Base-by-base conservation (phyloP, 306 rosid genomes). In the Casuarina equisetifolia region DNA sequence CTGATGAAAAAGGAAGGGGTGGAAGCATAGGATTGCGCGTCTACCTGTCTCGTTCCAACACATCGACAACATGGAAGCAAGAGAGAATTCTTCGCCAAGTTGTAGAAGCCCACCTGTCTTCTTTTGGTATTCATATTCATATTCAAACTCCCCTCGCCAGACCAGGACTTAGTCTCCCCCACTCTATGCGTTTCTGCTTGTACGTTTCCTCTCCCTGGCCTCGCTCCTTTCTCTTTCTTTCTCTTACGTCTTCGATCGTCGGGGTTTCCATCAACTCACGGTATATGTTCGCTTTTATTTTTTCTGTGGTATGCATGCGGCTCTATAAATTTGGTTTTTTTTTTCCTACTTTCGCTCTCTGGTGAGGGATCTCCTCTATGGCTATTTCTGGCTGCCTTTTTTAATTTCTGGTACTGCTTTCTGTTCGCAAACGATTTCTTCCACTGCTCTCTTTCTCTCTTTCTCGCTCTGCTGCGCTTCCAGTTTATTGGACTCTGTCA, bases 1-100 rank as follows among this genome's bases (percentile, higher is more conserved):
- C 49, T 0, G 0, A 12, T 1, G 5, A 3, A 7, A 20, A 10
- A 6, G 38, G 3, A 2, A 15, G 3, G 11, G 38, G 4, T 17
- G 11, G 66, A 19, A 55, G 3, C 0, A 13, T 38, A 69, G 83
- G 79, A 43, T 9, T 80, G 36, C 59, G 39, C 63, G 1, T 36
- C 3, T 13, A 51, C 69, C 20, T 50, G 38, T 59, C 15, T 61
- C 42, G 19, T 25, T 78, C 67, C 55, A 50, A 66, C 70, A 57
- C 59, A 57, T 46, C 51, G 77, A 78, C 80, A 55, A 78, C 77
- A 87, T 77, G 85, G 80, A 75, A 17, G 66, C 79, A 20, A 25
- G 32, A 25, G 85, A 82, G 81, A 83, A 83, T 70, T 76, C 69
- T 72, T 61, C 76, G 84, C 79, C 84, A 82, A 80, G 70, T 83